These are phyloP conservation scores for Yamadazyma kitorensis DNA, from an alignment of 805 yeast species.

Conservation along the genomic window DNA sequence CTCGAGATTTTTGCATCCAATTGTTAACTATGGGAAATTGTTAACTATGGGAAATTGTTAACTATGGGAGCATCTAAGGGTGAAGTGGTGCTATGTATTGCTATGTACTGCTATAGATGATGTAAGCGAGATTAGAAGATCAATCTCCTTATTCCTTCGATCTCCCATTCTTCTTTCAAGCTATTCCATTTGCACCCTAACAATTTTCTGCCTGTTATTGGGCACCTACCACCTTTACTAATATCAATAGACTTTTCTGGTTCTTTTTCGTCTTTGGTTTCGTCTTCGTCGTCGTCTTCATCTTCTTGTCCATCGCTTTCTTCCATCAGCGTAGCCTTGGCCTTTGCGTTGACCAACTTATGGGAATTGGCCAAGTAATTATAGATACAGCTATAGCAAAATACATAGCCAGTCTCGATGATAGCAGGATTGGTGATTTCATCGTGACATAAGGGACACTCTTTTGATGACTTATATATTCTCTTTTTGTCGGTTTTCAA, in stretches of 20 bases:
- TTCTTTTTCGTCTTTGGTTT: constrained; percentile 2
- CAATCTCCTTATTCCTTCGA: constrained; percentile 74
- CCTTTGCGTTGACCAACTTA: constrained; percentile 23
- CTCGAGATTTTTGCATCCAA: no score
- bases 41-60: no score
- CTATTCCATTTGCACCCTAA: constrained; percentile 67
- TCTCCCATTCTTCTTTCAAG: constrained; percentile 61
- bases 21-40: no score
- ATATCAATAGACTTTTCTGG: no score
- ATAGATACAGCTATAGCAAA: constrained; percentile 84
- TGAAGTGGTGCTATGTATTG: no score
- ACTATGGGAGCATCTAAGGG: no score
- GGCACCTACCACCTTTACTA: constrained; percentile 69
- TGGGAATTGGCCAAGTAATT: constrained; percentile 53
- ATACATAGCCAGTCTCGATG: constrained; percentile 88
- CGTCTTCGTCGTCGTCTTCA: constrained; percentile 12
- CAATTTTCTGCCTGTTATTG: constrained; percentile 70
- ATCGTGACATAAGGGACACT: constrained; percentile 70
- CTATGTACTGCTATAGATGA: no score
- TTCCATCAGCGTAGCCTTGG: background rate
- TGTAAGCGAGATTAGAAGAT: constrained; percentile 43
- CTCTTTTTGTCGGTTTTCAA: constrained; percentile 11
- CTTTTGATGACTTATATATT: constrained; percentile 26
- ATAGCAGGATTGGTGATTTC: constrained; percentile 75
- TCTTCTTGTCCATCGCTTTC: constrained; percentile 18